Percentiles rank a stretch among this genome's conserved stretches.
Evolutionary conservation across 2,329 filamentous ascomycete genomes (phyloP).

Genomic region (Tolypocladium nubicola): DNA sequence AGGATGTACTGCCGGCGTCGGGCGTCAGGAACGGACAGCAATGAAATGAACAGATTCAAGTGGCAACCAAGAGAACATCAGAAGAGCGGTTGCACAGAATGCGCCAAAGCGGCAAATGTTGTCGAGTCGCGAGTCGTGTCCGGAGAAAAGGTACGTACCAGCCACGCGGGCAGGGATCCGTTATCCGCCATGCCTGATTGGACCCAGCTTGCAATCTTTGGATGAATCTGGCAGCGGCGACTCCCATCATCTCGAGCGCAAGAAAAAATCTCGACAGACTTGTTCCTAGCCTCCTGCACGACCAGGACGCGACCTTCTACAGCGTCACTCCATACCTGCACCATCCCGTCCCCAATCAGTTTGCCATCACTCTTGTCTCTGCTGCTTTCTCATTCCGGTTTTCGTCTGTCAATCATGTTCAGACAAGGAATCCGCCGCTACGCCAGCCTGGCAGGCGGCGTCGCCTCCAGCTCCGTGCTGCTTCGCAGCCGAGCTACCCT

Average conservation of each 20-base stretch:
- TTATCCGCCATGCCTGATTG: neutral
- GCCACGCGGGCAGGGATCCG: neutral
- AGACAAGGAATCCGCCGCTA: constrained; percentile 28
- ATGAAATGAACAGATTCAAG: neutral
- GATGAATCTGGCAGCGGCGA: neutral
- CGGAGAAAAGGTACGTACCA: neutral
- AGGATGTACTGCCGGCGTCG: neutral
- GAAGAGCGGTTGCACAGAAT: too few species aligned
- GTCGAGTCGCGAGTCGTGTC: neutral
- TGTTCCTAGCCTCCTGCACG: neutral
- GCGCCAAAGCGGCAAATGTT: too few species aligned
- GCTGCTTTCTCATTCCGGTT: neutral
- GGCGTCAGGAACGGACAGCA: neutral
- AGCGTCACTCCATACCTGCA: neutral
- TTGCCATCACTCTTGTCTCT: neutral
- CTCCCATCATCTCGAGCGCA: neutral
- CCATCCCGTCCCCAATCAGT: neutral
- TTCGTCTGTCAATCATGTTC: constrained; percentile 16
- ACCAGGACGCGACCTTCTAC: neutral
- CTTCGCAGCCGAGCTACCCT: constrained; percentile 16
- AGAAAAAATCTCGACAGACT: constrained; percentile 3
- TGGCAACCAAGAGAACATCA: neutral
- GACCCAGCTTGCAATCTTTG: neutral
- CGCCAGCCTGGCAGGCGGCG: constrained; percentile 23
- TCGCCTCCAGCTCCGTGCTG: constrained; percentile 16